Evolutionary conservation across 331 rosid species (phyloP).

Genomic region (Quercus tomentella): DNA sequence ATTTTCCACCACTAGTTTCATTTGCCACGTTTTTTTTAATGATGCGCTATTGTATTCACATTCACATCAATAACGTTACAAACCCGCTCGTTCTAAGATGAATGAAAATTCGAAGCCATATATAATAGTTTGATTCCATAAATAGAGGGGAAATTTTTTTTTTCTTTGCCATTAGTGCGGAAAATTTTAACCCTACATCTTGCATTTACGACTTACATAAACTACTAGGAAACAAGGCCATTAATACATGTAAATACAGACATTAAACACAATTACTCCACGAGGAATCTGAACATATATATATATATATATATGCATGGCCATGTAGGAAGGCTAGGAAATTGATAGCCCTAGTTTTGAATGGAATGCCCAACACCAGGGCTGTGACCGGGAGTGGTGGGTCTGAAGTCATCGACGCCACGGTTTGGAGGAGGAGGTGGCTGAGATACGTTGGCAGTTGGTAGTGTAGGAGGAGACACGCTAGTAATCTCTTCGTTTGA

Average conservation of each 20-base stretch:
- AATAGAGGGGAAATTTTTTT: background rate
- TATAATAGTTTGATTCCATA: background rate
- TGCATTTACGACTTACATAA: background rate
- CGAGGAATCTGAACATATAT: background rate
- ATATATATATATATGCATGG: background rate
- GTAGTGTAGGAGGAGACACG: background rate
- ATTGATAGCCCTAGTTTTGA: slow-evolving; percentile 21
- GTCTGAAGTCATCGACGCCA: slow-evolving; percentile 35
- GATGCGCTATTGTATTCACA: too few relatives aligned
- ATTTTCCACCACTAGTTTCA: too few relatives aligned
- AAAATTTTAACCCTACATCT: background rate
- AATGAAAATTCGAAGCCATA: background rate
- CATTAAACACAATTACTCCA: background rate
- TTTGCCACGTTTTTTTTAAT: background rate
- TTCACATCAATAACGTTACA: too few relatives aligned
- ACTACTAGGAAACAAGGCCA: background rate
- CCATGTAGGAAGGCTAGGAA: background rate
- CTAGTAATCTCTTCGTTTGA: background rate
- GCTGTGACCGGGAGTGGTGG: slow-evolving; percentile 41
- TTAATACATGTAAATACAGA: background rate
- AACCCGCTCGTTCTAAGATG: too few relatives aligned
- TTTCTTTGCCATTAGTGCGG: too few relatives aligned
- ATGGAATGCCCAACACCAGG: slow-evolving; percentile 46
- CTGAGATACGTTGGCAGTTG: background rate
- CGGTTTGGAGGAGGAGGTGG: slow-evolving; percentile 18